Conservation (phyloP, 2,329 filamentous ascomycete species). For the Cryphonectria parasitica region DNA sequence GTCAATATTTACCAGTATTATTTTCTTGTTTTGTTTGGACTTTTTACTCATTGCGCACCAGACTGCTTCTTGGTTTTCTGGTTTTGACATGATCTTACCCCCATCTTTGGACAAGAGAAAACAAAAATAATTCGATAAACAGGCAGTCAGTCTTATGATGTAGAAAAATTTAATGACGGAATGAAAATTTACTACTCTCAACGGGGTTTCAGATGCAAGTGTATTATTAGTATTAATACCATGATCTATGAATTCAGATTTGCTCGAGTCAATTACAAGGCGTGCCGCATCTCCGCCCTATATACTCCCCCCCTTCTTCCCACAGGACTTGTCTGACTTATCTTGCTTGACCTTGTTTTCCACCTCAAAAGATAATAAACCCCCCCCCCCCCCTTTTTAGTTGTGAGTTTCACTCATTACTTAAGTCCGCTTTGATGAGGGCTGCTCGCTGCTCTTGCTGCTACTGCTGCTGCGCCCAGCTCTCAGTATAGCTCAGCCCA, state of each 20-base stretch:
- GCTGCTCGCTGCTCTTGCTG: neutral
- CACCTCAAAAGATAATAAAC: neutral
- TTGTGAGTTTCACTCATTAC: neutral
- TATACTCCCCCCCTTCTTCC: neutral
- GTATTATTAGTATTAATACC: neutral
- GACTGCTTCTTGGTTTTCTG: neutral
- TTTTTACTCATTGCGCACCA: neutral
- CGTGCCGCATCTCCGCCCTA: neutral
- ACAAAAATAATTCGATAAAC: neutral
- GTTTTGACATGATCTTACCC: neutral
- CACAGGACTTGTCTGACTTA: neutral
- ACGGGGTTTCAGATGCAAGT: neutral
- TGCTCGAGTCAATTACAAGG: neutral
- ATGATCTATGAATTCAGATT: neutral
- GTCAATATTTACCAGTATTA: constrained; percentile 7
- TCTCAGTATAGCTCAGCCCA: neutral
- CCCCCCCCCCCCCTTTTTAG: too few species aligned
- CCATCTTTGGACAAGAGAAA: constrained; percentile 10
- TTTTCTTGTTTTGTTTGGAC: neutral
- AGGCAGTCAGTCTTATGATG: constrained; percentile 13
- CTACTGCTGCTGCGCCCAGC: constrained; percentile 11
- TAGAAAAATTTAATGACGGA: constrained; percentile 18
- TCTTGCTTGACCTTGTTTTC: too few species aligned
- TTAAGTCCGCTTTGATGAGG: constrained; percentile 9
- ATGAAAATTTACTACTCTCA: neutral